Conservation (phyloP, 768 basidiomycete genomes). For the Roridomyces roridus region DNA sequence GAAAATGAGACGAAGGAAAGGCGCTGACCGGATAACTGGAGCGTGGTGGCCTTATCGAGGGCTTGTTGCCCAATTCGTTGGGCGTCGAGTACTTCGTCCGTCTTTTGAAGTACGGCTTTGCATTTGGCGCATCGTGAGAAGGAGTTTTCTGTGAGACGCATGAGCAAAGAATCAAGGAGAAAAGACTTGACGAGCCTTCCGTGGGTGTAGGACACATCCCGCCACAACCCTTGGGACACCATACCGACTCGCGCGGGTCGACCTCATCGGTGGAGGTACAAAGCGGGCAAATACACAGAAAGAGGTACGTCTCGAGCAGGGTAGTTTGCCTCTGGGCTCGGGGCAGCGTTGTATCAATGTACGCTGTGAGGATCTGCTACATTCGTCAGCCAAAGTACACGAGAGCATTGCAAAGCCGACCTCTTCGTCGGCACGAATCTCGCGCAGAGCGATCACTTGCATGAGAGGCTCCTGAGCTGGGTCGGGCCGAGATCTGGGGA, state of each 20-base stretch:
- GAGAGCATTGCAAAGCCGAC: slow-evolving; percentile 41
- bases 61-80: slow-evolving; percentile 75
- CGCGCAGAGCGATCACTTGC: slow-evolving; percentile 74
- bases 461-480: slow-evolving; percentile 61
- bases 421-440: slow-evolving; percentile 73
- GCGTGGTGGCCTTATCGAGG: slow-evolving; percentile 68
- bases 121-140: slow-evolving; percentile 63
- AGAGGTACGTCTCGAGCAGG: slow-evolving; percentile 78
- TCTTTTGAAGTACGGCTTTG: slow-evolving; percentile 50
- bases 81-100: slow-evolving; percentile 65
- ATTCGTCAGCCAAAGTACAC: neutral
- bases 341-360: slow-evolving; percentile 86
- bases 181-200: slow-evolving; percentile 51
- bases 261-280: slow-evolving; percentile 46
- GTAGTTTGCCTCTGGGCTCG: slow-evolving; percentile 54
- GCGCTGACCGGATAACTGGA: slow-evolving; percentile 64
- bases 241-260: slow-evolving; percentile 74
- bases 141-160: slow-evolving; percentile 46
- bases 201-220: slow-evolving; percentile 65
- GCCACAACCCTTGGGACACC: slow-evolving; percentile 74
- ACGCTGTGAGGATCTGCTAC: slow-evolving; percentile 76
- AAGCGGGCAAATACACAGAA: slow-evolving; percentile 71
- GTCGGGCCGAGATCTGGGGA: slow-evolving; percentile 59
- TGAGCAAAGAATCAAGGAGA: neutral
- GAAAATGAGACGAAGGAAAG: neutral